Conservation (phyloP, 495 filamentous ascomycete genomes). For the Aspergillus cristatus region DNA sequence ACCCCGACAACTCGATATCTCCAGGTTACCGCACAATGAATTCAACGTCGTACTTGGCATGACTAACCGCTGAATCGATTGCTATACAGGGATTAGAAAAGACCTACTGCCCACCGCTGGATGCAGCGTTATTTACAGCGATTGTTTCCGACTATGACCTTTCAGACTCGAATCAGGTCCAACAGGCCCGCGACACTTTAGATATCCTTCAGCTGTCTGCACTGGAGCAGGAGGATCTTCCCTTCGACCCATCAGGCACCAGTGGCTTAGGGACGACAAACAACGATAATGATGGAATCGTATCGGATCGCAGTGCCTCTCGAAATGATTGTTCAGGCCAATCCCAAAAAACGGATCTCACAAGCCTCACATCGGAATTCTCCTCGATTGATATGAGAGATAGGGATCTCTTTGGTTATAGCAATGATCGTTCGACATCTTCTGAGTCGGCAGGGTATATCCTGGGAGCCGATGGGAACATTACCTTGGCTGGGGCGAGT, state of each 20-base stretch:
- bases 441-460: constrained; percentile 20
- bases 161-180: constrained; percentile 34
- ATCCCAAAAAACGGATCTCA: constrained; percentile 37
- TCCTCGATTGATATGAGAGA: constrained; percentile 11
- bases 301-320: constrained; percentile 17
- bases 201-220: constrained; percentile 51
- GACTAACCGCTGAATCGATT: background rate
- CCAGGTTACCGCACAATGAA: too few relatives aligned
- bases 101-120: constrained; percentile 53
- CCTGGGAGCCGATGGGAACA: constrained; percentile 21
- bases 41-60: too few relatives aligned
- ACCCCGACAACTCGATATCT: background rate
- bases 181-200: constrained; percentile 44
- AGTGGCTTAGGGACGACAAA: constrained; percentile 28
- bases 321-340: constrained; percentile 14
- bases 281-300: constrained; percentile 12
- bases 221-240: constrained; percentile 52
- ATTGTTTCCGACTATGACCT: constrained; percentile 59
- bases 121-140: constrained; percentile 55
- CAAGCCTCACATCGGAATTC: constrained; percentile 27
- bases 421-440: constrained; percentile 4
- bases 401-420: constrained; percentile 10
- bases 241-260: constrained; percentile 72
- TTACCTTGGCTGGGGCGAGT: constrained; percentile 38
- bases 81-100: constrained; percentile 30